Evolutionary conservation across 1,139 yeast genomes (phyloP).

Genomic region (Taiozyma onychis): DNA sequence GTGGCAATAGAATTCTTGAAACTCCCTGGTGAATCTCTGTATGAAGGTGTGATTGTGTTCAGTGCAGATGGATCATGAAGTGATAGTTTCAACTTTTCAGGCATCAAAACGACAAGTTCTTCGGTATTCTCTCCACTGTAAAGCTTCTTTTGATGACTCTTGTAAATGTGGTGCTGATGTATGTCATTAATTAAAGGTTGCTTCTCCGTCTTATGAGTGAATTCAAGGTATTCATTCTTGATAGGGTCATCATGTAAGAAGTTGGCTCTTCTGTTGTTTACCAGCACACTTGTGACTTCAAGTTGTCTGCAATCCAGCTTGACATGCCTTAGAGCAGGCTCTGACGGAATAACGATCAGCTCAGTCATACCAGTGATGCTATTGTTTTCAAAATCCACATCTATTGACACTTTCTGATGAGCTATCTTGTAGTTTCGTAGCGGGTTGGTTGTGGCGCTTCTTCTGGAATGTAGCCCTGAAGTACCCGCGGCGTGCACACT

Average conservation of each 20-base stretch:
- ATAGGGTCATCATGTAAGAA: slow-evolving; percentile 46
- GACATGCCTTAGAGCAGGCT: slow-evolving; percentile 50
- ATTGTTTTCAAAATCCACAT: slow-evolving; percentile 54
- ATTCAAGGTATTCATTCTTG: slow-evolving; percentile 21
- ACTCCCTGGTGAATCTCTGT: slow-evolving; percentile 33
- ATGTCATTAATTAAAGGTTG: slow-evolving; percentile 19
- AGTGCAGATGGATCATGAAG: slow-evolving; percentile 47
- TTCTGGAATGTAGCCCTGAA: slow-evolving; percentile 12
- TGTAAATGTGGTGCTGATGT: slow-evolving; percentile 48
- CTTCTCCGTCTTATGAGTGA: slow-evolving; percentile 9
- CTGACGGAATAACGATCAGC: slow-evolving; percentile 69
- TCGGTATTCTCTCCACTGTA: slow-evolving; percentile 64
- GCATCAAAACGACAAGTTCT: slow-evolving; percentile 66
- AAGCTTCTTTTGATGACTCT: slow-evolving; percentile 57
- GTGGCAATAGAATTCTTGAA: slow-evolving; percentile 34
- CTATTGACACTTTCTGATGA: slow-evolving; percentile 64
- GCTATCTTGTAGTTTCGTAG: slow-evolving; percentile 43
- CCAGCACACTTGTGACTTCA: slow-evolving; percentile 52
- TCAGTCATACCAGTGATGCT: slow-evolving; percentile 73
- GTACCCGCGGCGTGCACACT: slow-evolving; percentile 10
- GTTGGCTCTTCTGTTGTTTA: slow-evolving; percentile 52
- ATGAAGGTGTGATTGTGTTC: slow-evolving; percentile 39
- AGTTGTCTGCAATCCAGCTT: slow-evolving; percentile 81
- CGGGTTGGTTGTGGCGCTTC: slow-evolving; percentile 2
- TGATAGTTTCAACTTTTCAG: slow-evolving; percentile 61